Evolutionary conservation across 371 early-diverging fungal genomes (phyloP), one percentile per base, ranked within the genome.

Genomic region (Circinella minor): DNA sequence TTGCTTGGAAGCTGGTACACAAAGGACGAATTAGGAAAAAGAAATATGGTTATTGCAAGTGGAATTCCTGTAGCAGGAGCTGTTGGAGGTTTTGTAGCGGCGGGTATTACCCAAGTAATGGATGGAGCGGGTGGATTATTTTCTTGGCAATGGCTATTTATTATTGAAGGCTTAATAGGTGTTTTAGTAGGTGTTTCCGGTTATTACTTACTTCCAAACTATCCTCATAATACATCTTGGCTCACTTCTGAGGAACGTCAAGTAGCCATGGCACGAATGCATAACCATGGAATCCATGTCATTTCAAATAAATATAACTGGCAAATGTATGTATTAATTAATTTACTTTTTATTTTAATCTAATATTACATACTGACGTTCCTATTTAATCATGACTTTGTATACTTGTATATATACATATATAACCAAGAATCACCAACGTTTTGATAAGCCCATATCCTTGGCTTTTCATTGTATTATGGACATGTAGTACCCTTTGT

Each of bases 1-100:
- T 87, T 90, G 72, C 77, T 93, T 47, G 89, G 93, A 20, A 83
- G 86, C 57, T 95, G 93, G 89, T 95, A 94, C 68, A 85, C 85
- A 36, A 84, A 88, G 27, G 73, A 82, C 38, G 96, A 95, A 73
- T 80, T 86, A 46, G 90, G 91, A 13, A 79, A 81, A 51, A 88
- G 94, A 62, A 85, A 90, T 3, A 89, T 88, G 85, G 68, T 72
- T 84, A 43, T 63, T 48, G 36, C 67, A 61, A 49, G 55, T 46
- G 68, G 71, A n/a, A 36, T 55, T 39, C 43, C 34, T 11, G 20
- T 60, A 83, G 49, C 49, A n/a, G 66, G 68, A 43, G 72, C 72
- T 17, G 57, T 71, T 59, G 59, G 67, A 57, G 72, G 72, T 63
- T 47, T 47, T 0, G 46, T 48, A 0, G 64, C 64, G 14, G 47